Evolutionary conservation across 768 basidiomycete species (phyloP).

Genomic region (Auriculariales sp.): DNA sequence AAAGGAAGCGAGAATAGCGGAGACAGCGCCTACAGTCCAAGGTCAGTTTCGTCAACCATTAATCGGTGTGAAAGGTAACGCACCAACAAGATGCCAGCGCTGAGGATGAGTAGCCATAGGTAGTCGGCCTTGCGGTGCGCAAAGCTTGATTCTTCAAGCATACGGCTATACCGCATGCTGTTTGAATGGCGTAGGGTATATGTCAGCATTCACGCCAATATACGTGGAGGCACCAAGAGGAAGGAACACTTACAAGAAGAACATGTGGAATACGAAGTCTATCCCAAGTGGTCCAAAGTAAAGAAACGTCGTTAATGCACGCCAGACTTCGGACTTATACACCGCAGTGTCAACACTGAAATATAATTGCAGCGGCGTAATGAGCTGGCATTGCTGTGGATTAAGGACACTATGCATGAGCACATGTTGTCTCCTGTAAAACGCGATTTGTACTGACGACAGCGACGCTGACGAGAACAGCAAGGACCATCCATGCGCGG

Average conservation of each 20-base stretch:
- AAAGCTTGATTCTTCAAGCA: conserved; percentile 95
- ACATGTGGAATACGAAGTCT: conserved; percentile 92
- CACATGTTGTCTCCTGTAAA: background rate
- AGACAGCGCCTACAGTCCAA: conserved; percentile 45
- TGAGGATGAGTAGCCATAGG: conserved; percentile 83
- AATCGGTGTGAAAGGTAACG: conserved; percentile 13
- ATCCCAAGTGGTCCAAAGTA: conserved; percentile 90
- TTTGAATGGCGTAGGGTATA: background rate
- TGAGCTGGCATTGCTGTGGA: conserved; percentile 89
- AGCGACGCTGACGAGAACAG: conserved; percentile 67
- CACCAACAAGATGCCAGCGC: conserved; percentile 76
- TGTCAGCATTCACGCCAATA: background rate
- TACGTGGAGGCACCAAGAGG: background rate
- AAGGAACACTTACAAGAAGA: conserved; percentile 74
- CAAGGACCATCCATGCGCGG: conserved; percentile 67
- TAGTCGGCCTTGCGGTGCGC: conserved; percentile 86
- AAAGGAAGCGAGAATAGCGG: conserved; percentile 86
- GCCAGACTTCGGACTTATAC: conserved; percentile 78
- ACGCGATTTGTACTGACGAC: conserved; percentile 45
- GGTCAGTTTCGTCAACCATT: background rate
- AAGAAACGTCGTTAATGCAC: conserved; percentile 80
- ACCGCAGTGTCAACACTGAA: conserved; percentile 82
- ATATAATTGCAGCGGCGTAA: conserved; percentile 84
- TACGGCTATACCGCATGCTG: conserved; percentile 93
- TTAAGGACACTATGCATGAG: conserved; percentile 2